These are phyloP conservation scores for Diaporthe nobilis DNA, from an alignment of 2,329 filamentous ascomycete genomes.

Conservation along the genomic window DNA sequence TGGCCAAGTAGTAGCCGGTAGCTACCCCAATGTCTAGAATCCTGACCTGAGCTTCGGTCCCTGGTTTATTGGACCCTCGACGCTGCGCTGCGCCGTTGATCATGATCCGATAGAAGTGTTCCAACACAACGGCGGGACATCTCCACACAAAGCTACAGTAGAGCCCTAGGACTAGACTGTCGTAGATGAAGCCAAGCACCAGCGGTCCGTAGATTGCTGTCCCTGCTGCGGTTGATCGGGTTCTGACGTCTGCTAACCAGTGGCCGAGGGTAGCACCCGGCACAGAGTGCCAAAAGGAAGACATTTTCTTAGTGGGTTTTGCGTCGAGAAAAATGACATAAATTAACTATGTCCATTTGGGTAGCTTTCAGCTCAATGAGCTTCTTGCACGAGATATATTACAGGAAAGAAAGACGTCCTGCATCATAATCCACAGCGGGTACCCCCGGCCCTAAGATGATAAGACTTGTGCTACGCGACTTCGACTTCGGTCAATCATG, in stretches of 20 bases:
- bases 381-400: background rate
- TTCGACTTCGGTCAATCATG: background rate
- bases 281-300: background rate
- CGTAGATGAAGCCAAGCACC: background rate
- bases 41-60: conserved; percentile 12
- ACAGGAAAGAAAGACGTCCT: background rate
- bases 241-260: background rate
- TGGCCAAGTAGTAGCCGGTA: background rate
- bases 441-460: background rate
- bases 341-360: background rate
- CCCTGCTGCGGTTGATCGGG: conserved; percentile 4
- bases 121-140: conserved; percentile 4
- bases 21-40: conserved; percentile 9
- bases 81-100: background rate
- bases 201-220: conserved; percentile 1
- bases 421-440: background rate
- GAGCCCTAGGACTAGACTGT: background rate
- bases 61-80: background rate
- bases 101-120: conserved; percentile 7
- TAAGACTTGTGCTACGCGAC: background rate
- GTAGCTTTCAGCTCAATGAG: background rate
- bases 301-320: background rate
- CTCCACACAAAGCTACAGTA: conserved; percentile 18
- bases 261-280: background rate
- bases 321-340: background rate